These are phyloP conservation scores for Musa itinerans DNA, from an alignment of 176 grass and related monocot species.

Conservation along the genomic window DNA sequence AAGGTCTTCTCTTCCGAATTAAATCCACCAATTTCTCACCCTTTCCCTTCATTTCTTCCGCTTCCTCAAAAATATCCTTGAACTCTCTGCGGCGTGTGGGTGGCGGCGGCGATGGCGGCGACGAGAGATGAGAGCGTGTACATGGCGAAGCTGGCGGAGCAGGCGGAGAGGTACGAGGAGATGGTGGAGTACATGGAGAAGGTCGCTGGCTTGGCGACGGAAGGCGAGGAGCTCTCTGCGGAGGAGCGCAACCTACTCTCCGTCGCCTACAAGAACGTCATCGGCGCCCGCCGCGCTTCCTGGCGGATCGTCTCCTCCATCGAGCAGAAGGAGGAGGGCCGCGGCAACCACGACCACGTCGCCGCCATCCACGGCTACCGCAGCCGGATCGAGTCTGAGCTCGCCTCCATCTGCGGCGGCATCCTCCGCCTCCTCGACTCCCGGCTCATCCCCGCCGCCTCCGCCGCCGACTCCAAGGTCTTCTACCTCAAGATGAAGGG, in stretches of 20 bases:
- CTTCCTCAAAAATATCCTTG: background rate
- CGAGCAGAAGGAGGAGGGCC: slow-evolving; percentile 91
- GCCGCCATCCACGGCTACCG: slow-evolving; percentile 52
- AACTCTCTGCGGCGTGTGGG: background rate
- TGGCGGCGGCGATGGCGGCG: slow-evolving; percentile 13
- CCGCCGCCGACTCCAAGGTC: slow-evolving; percentile 58
- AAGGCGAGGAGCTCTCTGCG: slow-evolving; percentile 55
- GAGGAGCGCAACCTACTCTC: slow-evolving; percentile 99
- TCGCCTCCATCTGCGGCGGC: slow-evolving; percentile 69
- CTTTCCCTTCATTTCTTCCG: background rate
- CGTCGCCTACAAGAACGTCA: slow-evolving; percentile 98
- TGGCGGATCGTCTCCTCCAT: slow-evolving; percentile 99
- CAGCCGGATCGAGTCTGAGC: slow-evolving; percentile 71
- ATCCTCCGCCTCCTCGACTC: slow-evolving; percentile 79
- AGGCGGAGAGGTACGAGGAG: slow-evolving; percentile 99
- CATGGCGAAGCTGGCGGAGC: slow-evolving; percentile 95
- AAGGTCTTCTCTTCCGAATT: background rate
- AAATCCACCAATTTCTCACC: background rate
- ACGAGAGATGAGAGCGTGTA: slow-evolving; percentile 82
- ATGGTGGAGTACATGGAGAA: slow-evolving; percentile 99
- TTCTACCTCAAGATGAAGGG: slow-evolving; percentile 99
- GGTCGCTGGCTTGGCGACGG: slow-evolving; percentile 38
- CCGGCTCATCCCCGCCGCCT: slow-evolving; percentile 54
- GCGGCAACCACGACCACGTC: slow-evolving; percentile 55
- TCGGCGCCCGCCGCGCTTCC: slow-evolving; percentile 76